Base-by-base conservation (phyloP, 2,329 filamentous ascomycete genomes). In the Paecilomyces sp. region DNA sequence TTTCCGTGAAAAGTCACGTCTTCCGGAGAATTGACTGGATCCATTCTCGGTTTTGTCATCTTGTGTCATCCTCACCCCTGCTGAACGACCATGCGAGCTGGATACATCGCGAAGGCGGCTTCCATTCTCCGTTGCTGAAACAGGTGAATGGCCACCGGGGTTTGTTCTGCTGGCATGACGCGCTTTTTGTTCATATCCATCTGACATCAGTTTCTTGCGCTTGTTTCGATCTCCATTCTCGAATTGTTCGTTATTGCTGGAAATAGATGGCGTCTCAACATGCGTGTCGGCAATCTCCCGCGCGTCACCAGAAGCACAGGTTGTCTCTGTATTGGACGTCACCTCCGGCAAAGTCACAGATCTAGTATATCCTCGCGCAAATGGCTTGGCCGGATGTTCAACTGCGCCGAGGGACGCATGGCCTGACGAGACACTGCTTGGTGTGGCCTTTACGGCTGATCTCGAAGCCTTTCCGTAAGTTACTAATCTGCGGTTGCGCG, bases 401-500 rank as follows among this genome's bases (percentile, higher is more conserved):
- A 9, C 9, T 4, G 41, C n/a, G n/a, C 41, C 9, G n/a, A 47
- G 41, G 18, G n/a, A 15, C 41, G 5, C 41, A 18, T 47, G 41
- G 8, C 15, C n/a, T 9, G 41, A 18, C 8, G 41, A 47, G 41
- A 57, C 31, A 33, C 18, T 34, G 13, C 25, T 31, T 13, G 18
- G 22, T 25, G 47, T 50, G 34, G 8, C 25, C 22, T 59, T 41
- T 15, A n/a, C 36, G 33, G 22, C 18, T 30, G 18, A 25, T 50
- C 56, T 66, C 28, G 62, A 58, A 33, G 66, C 60, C 62, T 73
- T 74, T 58, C 75, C 74, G 62, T 78, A 78, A 9, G 74, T 77
- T 55, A 71, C 70, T 56, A 66, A 61, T 59, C 69, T 73, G 56
- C 72, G 74, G 62, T 65, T 64, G 57, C 62, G 61, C 54, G 55